Evolutionary conservation across 306 rosid species (phyloP).

Genomic region (Glycine tomentella): DNA sequence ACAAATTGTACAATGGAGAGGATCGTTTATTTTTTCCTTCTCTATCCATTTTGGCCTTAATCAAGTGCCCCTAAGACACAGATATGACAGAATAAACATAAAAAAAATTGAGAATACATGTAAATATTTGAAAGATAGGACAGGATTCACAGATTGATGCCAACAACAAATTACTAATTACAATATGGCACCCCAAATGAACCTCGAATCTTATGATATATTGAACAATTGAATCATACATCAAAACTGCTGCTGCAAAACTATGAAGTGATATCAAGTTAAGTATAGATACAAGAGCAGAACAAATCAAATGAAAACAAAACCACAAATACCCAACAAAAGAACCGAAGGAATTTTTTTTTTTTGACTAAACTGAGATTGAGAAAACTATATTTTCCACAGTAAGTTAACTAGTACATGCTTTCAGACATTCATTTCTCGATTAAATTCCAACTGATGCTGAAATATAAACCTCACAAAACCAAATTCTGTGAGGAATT

Average conservation of each 20-base stretch:
- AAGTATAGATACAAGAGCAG: background rate
- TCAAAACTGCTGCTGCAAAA: slow-evolving; percentile 20
- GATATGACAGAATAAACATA: background rate
- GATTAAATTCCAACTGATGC: background rate
- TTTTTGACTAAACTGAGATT: slow-evolving; percentile 14
- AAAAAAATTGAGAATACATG: background rate
- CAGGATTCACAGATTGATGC: background rate
- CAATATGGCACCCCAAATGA: slow-evolving; percentile 21
- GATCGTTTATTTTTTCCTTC: background rate
- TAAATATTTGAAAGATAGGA: background rate
- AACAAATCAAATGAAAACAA: slow-evolving; percentile 29
- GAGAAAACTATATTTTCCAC: slow-evolving; percentile 23
- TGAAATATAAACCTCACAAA: background rate
- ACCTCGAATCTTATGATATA: background rate
- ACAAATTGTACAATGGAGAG: slow-evolving; percentile 11
- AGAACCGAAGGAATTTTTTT: background rate
- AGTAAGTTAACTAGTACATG: background rate
- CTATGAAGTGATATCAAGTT: background rate
- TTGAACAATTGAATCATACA: background rate
- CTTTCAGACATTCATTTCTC: slow-evolving; percentile 7
- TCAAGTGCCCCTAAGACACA: background rate
- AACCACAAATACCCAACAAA: background rate
- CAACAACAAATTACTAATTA: background rate
- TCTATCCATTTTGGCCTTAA: slow-evolving; percentile 14
- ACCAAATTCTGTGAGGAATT: background rate